These are phyloP conservation scores for Mycena citricolor DNA, from an alignment of 1,284 basidiomycete genomes.

Conservation along the genomic window DNA sequence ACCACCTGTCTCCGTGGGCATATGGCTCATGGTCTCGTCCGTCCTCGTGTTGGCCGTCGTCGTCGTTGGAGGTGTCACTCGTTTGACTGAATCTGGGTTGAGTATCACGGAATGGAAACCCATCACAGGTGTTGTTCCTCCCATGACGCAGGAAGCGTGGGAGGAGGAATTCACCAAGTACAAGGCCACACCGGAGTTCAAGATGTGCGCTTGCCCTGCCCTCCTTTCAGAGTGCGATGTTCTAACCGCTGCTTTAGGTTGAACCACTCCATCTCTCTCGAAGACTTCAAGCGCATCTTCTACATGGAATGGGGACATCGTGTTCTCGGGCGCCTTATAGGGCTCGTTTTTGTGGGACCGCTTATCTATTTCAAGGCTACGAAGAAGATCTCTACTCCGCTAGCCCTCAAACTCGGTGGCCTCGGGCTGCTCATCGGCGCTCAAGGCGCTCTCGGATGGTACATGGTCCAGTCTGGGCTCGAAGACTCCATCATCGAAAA, in stretches of 20 bases:
- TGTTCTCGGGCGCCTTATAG: slow-evolving; percentile 89
- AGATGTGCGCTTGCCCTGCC: slow-evolving; percentile 65
- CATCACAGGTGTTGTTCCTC: slow-evolving; percentile 87
- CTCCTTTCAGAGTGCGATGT: slow-evolving; percentile 1
- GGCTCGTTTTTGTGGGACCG: slow-evolving; percentile 78
- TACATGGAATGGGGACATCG: slow-evolving; percentile 99
- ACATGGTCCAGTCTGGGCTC: slow-evolving; percentile 98
- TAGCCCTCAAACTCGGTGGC: slow-evolving; percentile 65
- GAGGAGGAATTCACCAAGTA: slow-evolving; percentile 93
- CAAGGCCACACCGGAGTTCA: slow-evolving; percentile 92
- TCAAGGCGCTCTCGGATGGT: slow-evolving; percentile 95
- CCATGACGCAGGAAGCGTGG: slow-evolving; percentile 80
- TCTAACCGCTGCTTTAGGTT: slow-evolving; percentile 48
- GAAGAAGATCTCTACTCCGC: slow-evolving; percentile 62
- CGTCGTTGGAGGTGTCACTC: slow-evolving; percentile 94
- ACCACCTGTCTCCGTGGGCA: slow-evolving; percentile 72
- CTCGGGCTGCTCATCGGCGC: slow-evolving; percentile 83
- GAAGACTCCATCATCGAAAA: slow-evolving; percentile 80
- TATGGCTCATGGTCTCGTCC: slow-evolving; percentile 84
- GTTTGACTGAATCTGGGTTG: slow-evolving; percentile 95
- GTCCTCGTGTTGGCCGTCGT: slow-evolving; percentile 89
- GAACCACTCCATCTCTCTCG: slow-evolving; percentile 84
- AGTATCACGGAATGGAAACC: slow-evolving; percentile 99
- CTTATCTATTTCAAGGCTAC: slow-evolving; percentile 76
- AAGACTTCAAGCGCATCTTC: slow-evolving; percentile 96